phyloP scores from a whole-genome alignment of 1,284 basidiomycete genomes.

The Coriolopsis trogii region DNA sequence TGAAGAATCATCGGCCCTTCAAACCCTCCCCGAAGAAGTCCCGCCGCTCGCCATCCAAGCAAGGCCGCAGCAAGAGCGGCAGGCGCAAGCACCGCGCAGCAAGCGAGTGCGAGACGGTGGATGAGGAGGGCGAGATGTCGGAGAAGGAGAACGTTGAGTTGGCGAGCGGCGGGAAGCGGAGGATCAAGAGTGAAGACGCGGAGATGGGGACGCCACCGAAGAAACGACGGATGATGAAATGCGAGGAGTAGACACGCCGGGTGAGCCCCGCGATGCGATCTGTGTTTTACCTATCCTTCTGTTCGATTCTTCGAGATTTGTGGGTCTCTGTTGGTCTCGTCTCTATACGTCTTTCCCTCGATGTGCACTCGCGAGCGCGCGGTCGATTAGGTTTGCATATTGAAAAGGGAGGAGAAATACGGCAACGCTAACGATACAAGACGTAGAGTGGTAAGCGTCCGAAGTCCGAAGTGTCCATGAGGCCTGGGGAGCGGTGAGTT shows the following conservation, averaged over 20 bases:
- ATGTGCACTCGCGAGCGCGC: no score
- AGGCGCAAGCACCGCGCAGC: slow-evolving; percentile 10
- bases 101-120: slow-evolving; percentile 2
- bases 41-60: slow-evolving; percentile 39
- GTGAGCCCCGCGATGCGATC: not conserved
- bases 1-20: slow-evolving; percentile 60
- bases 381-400: no score
- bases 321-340: not conserved
- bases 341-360: no score
- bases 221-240: slow-evolving; percentile 19
- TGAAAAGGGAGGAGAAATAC: not conserved
- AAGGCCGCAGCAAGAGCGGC: slow-evolving; percentile 4
- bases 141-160: slow-evolving; percentile 17
- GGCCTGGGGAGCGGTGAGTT: no score
- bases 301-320: not conserved
- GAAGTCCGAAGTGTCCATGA: no score
- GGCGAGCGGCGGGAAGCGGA: slow-evolving; percentile 14
- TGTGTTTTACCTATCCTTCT: not conserved
- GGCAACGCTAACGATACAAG: slow-evolving; percentile 16
- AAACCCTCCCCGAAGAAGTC: slow-evolving; percentile 64
- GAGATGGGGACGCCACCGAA: slow-evolving; percentile 20
- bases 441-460: no score
- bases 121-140: slow-evolving; percentile 8
- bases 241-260: slow-evolving; percentile 9
- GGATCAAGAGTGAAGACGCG: slow-evolving; percentile 7